Evolutionary conservation across 2,329 filamentous ascomycete species (phyloP).

Genomic region (Paecilomyces sp.): DNA sequence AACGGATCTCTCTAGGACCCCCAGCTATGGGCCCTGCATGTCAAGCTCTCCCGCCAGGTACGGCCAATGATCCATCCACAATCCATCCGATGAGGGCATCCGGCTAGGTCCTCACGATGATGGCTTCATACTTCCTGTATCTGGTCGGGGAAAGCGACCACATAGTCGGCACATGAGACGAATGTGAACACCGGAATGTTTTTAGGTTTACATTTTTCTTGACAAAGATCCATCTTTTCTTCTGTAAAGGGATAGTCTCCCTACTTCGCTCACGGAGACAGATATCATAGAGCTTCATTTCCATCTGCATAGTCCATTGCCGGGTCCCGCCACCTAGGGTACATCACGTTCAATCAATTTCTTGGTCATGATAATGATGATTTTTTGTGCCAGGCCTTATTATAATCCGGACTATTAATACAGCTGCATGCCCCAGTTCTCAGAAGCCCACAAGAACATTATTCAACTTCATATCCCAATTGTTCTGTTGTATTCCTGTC

Average conservation of each 20-base stretch:
- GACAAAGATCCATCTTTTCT: background rate
- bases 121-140: background rate
- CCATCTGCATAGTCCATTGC: background rate
- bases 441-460: background rate
- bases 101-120: background rate
- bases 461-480: background rate
- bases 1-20: background rate
- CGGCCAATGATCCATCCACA: background rate
- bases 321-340: background rate
- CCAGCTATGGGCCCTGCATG: background rate
- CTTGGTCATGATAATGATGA: background rate
- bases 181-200: background rate
- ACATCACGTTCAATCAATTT: background rate
- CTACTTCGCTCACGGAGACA: background rate
- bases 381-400: background rate
- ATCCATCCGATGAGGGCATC: background rate
- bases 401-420: background rate
- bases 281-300: background rate
- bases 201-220: background rate
- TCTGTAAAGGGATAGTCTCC: background rate
- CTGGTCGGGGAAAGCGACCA: conserved; percentile 5
- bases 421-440: background rate
- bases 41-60: background rate
- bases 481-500: background rate
- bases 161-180: conserved; percentile 25